Evolutionary conservation across 2,329 filamentous ascomycete species (phyloP).

Genomic region (Pseudogymnoascus sp.): DNA sequence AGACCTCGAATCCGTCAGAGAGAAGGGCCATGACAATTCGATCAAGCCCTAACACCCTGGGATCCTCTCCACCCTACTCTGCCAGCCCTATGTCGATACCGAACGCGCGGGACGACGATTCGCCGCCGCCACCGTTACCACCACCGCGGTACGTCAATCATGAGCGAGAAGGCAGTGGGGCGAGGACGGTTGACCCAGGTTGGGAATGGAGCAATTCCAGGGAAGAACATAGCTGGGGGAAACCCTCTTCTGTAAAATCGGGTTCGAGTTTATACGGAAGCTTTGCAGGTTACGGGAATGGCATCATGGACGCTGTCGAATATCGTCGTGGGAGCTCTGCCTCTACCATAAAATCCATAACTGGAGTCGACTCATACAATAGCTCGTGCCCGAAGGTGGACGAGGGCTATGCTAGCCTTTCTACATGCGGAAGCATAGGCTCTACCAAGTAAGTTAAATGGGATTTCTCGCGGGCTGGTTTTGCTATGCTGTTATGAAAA

Average conservation of each 20-base stretch:
- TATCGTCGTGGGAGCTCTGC: slow-evolving; percentile 32
- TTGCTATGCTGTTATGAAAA: background rate
- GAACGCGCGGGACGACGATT: slow-evolving; percentile 38
- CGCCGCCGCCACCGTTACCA: slow-evolving; percentile 54
- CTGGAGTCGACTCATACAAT: slow-evolving; percentile 33
- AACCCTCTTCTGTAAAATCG: slow-evolving; percentile 36
- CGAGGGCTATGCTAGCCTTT: slow-evolving; percentile 31
- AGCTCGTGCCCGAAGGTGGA: slow-evolving; percentile 24
- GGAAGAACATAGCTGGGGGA: slow-evolving; percentile 38
- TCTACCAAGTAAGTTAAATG: slow-evolving; percentile 25
- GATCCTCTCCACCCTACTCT: slow-evolving; percentile 32
- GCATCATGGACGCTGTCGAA: slow-evolving; percentile 21
- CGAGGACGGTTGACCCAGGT: slow-evolving; percentile 41
- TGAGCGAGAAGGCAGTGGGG: slow-evolving; percentile 30
- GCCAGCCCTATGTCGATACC: slow-evolving; percentile 56
- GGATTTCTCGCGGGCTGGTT: background rate
- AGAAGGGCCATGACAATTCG: slow-evolving; percentile 22
- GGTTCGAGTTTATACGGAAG: slow-evolving; percentile 43
- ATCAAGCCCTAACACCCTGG: slow-evolving; percentile 22
- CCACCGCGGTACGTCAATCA: slow-evolving; percentile 52
- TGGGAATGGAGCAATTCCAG: slow-evolving; percentile 55
- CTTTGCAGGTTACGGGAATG: slow-evolving; percentile 28
- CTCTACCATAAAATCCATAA: slow-evolving; percentile 37
- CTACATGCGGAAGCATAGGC: slow-evolving; percentile 25
- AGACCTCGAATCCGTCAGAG: slow-evolving; percentile 32